Base-by-base conservation (phyloP, 2,329 filamentous ascomycete species). In the Cadophora malorum region DNA sequence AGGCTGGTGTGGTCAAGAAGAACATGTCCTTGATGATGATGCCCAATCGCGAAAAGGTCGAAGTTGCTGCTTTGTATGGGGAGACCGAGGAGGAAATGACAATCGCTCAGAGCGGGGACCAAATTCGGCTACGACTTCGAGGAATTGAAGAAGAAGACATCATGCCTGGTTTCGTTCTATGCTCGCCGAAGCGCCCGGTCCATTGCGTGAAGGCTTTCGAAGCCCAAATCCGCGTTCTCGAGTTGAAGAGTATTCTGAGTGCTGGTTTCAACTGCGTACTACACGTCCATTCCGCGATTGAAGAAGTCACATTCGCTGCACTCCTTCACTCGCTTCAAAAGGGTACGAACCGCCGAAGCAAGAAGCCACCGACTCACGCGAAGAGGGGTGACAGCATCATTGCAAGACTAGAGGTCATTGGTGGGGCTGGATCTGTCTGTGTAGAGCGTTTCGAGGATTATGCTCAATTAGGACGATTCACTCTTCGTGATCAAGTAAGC, bases 81-180 rank as follows among this genome's bases (percentile, higher is more conserved):
- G 96, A 99, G 82, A 95, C 93, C 10, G 96, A 99, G 84, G 96
- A 99, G 31, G 96, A 99, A 80, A 88, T 97, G 55, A 77, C 83
- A 8, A 86, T 89, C 67, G 93, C 91, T 23, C 93, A 94, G 74
- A 97, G 93, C 76, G 96, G 96, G 82, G 96, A 99, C 79, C 96
- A 99, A 81, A 90, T 98, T 63, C 93, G 96, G 67, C 83, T 98
- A 75, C 92, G 96, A 72, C 87, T 99, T 74, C 92, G 96, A 77
- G 96, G 96, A 74, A 91, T 97, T 16, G 96, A 99, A 83, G 96
- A 99, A 82, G 96, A 99, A 82, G 96, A 99, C 74, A 93, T 99
- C 74, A 83, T 95, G 72, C 95, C 95, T 0, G 96, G 96, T 9
- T 99, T 97, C 79, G 96, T 99, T 69, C 87, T 99, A 63, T 98